These are phyloP conservation scores for Tylopilus orsonianus DNA, from an alignment of 1,284 basidiomycete species.

Conservation along the genomic window DNA sequence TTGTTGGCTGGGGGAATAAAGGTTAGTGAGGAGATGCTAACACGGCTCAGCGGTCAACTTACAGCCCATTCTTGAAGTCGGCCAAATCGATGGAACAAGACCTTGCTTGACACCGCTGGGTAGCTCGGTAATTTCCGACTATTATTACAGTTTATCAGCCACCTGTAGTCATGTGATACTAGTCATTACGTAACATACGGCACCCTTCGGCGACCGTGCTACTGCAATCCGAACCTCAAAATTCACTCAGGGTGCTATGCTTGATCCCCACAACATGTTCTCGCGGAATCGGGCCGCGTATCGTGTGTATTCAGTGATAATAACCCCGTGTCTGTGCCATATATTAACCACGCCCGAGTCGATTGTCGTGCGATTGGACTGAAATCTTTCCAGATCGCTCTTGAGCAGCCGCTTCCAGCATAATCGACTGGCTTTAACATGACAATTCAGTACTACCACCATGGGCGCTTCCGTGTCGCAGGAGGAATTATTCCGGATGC, in stretches of 20 bases:
- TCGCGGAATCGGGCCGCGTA: slow-evolving; percentile 9
- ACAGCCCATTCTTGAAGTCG: slow-evolving; percentile 80
- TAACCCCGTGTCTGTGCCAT: slow-evolving; percentile 2
- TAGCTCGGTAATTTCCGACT: slow-evolving; percentile 28
- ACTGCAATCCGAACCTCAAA: background rate
- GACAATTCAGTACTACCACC: slow-evolving; percentile 39
- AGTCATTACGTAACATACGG: background rate
- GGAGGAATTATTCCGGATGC: slow-evolving; percentile 41
- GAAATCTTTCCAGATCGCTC: slow-evolving; percentile 2
- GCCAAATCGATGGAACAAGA: slow-evolving; percentile 38
- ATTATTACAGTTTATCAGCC: slow-evolving; percentile 40
- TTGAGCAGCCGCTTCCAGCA: background rate
- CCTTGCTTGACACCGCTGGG: slow-evolving; percentile 12
- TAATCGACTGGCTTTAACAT: slow-evolving; percentile 13
- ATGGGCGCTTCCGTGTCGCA: slow-evolving; percentile 37
- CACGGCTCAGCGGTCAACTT: slow-evolving; percentile 41
- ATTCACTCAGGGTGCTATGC: no score
- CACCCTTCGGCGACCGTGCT: no score
- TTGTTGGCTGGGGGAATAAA: slow-evolving; percentile 72
- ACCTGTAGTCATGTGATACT: slow-evolving; percentile 9
- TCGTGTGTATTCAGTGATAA: slow-evolving; percentile 1
- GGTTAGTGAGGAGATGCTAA: slow-evolving; percentile 12
- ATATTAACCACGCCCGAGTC: slow-evolving; percentile 12
- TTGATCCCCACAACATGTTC: background rate
- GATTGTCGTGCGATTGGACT: background rate